Conservation (phyloP, 23 red algal species). For the Gracilaria vermiculophylla region DNA sequence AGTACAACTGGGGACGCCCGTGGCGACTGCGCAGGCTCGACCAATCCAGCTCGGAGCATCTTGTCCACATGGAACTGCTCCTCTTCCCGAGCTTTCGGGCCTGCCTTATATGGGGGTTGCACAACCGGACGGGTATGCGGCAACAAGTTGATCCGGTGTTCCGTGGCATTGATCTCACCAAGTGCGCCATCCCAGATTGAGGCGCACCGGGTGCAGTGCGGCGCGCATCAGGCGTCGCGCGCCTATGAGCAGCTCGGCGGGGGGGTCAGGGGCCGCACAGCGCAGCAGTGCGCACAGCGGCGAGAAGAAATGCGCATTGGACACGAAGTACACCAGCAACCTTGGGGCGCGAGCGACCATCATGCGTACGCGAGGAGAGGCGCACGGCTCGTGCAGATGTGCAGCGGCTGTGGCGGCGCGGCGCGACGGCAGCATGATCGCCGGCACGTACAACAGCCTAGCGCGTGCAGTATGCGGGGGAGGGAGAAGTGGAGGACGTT, state of each 20-base stretch:
- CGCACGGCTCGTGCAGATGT: no score
- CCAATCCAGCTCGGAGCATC: not conserved
- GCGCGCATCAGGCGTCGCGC: not conserved
- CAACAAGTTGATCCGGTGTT: no score
- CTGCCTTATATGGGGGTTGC: no score
- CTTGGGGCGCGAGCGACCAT: not conserved
- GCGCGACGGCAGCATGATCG: no score
- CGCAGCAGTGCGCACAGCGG: constrained; percentile 28
- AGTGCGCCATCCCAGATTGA: no score
- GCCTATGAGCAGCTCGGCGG: not conserved
- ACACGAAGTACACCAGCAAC: constrained; percentile 66
- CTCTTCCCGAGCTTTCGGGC: no score
- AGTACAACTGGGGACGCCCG: not conserved
- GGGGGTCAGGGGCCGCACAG: not conserved
- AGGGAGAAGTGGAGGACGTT: not conserved
- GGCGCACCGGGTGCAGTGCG: no score
- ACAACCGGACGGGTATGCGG: no score
- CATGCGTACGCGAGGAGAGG: not conserved
- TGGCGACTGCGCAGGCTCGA: not conserved
- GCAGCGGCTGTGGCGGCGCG: no score
- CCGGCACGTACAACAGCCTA: no score
- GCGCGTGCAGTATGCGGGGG: no score
- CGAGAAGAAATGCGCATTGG: constrained; percentile 61
- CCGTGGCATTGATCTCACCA: not conserved
- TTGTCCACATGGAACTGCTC: not conserved